Evolutionary conservation across 192 early-diverging fungal species (phyloP), one percentile per base, ranked within the genome.

Genomic region (Umbelopsis sp.): DNA sequence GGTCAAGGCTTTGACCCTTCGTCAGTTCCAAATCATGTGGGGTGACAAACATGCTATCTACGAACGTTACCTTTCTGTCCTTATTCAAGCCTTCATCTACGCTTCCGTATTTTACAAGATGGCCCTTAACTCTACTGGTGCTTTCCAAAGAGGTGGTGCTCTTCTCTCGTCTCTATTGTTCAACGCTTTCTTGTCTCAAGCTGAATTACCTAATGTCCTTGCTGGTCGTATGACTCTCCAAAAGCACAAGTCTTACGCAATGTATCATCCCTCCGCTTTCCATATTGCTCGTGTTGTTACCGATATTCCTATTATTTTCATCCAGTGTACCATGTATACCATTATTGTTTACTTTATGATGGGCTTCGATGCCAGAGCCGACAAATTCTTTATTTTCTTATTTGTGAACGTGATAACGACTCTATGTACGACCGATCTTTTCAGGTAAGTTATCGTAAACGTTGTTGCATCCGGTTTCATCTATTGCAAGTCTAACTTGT

Each of bases 191-290:
- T 81, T 89, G 22, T 86, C 90, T 26, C 84, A 93, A 70, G 82
- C 90, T 45, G 88, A 91, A 71, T 81, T 93, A 34, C 89, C 91
- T 65, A 84, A 84, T 66, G 86, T 90, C 49, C 83, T 95, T 69
- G 77, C 83, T 29, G 91, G 91, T 45, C 91, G 92, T 65, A 81
- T 86, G 24, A 86, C 93, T 34, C 77, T 91, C 26, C 86, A 91
- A 77, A 95, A 95, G 77, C 93, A 95, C 82, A 91, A 91, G 70
- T 80, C 83, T 5, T 91, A 88, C 74, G 89, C 90, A 3, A 77
- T 91, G 72, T 90, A 89, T 65, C 84, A 84, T 11, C 87, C 90
- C 25, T 80, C 85, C 22, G 83, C 88, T 31, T 82, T 81, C 70
- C 85, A 82, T 45, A 70, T 89, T 47, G 74, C 87, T 22, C 87